These are phyloP conservation scores for Pseudomicrostroma phylloplanum DNA, from an alignment of 1,284 basidiomycete species.

Conservation along the genomic window DNA sequence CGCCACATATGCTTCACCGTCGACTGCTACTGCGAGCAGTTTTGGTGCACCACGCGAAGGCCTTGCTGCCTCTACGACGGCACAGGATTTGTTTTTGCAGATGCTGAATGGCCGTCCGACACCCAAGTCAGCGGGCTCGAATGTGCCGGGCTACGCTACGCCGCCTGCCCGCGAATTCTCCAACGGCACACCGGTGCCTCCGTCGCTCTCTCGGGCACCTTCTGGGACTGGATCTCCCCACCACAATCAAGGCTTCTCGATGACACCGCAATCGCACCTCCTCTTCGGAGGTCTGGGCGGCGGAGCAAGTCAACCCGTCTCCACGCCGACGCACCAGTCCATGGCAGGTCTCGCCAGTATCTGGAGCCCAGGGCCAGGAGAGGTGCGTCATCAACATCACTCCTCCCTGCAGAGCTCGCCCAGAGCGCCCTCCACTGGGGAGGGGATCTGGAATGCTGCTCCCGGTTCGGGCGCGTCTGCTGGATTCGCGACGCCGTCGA, in stretches of 20 bases:
- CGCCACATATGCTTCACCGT: neutral
- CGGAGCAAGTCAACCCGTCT: neutral
- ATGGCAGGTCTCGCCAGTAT: neutral
- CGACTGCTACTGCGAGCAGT: constrained; percentile 10
- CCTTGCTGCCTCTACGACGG: constrained; percentile 4
- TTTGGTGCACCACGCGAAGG: constrained; percentile 6
- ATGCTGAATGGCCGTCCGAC: constrained; percentile 19
- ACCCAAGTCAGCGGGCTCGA: neutral
- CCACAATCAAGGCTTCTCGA: neutral
- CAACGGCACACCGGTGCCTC: neutral
- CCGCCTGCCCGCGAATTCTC: neutral
- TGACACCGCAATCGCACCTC: neutral
- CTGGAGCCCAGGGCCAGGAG: constrained; percentile 1
- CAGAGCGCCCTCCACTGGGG: neutral
- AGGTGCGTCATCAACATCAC: neutral
- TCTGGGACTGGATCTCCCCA: neutral
- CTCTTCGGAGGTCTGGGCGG: constrained; percentile 3
- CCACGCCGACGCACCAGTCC: constrained; percentile 1
- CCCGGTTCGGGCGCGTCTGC: neutral
- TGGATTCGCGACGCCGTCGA: neutral
- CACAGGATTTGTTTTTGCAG: constrained; percentile 26
- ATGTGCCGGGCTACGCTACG: neutral
- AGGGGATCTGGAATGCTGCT: neutral
- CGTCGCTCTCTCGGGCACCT: neutral
- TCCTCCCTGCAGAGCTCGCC: no score